These are phyloP conservation scores for Rhododendron ovatum DNA, from an alignment of 148 eudicot genomes.

Conservation along the genomic window DNA sequence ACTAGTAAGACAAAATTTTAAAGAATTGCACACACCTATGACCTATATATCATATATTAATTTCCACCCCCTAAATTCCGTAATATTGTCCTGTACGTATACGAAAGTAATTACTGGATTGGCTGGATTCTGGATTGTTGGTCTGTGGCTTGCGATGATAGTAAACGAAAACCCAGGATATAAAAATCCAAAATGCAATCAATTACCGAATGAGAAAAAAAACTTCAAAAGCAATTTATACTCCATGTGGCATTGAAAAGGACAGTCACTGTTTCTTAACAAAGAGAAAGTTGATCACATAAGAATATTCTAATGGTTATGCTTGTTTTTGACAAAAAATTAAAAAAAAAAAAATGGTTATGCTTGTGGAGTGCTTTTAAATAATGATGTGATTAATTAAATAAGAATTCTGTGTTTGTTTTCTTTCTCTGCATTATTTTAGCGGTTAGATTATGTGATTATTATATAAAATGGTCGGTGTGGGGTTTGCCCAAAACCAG, in stretches of 20 bases:
- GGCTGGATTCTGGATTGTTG: not conserved
- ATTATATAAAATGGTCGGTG: not conserved
- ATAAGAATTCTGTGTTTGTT: not conserved
- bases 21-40: not conserved
- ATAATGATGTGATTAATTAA: not conserved
- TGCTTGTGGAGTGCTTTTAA: not conserved
- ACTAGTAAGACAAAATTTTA: not conserved
- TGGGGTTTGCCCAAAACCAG: not conserved
- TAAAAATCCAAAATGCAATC: not conserved
- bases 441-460: not conserved
- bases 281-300: not conserved
- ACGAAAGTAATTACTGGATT: not conserved
- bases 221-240: not conserved
- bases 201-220: not conserved
- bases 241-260: not conserved
- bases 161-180: not conserved
- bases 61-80: not conserved
- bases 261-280: not conserved
- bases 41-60: not conserved
- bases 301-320: not conserved
- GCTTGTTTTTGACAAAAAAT: too few relatives aligned
- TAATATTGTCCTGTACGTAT: not conserved
- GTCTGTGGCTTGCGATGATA: not conserved
- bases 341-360: not conserved
- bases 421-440: not conserved